Evolutionary conservation across 768 basidiomycete genomes (phyloP), one percentile per base, ranked within the genome.

Genomic region (Solioccasus polychromus): DNA sequence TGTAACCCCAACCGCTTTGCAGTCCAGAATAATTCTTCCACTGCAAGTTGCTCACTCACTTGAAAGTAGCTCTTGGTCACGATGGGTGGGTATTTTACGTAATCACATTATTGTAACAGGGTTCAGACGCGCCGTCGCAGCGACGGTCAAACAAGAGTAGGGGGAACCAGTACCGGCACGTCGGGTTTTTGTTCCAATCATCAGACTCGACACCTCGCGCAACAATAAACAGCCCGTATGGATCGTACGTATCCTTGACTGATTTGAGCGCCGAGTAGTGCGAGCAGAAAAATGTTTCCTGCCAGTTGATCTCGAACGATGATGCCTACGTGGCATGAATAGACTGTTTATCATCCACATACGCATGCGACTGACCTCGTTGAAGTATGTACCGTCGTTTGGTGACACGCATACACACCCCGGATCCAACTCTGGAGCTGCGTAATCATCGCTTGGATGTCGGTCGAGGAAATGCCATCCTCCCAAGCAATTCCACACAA

Each of bases 241-340:
- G 45, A 19, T 54, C 54, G 26, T 56, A 56, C 35, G 17, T 46
- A 24, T 52, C 39, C 56, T 79, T 78, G 58, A 79, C 73, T 0
- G 43, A 42, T 49, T 64, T 67, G n/a, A 78, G 59, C 18, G 49
- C 58, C 4, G 51, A 19, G 43, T 75, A 75, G 47, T 79, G 74
- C 0, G 65, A 54, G 3, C 77, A 76, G 45, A 74, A 80, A 62
- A 74, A 77, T 0, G 70, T 63, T 35, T 66, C 50, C 50, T 71
- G 56, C 39, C 67, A 71, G 43, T 76, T 54, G 4, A 52, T 51
- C 50, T 76, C 72, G 26, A 71, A 70, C 37, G 71, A 50, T 1
- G 69, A 74, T 2, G 70, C 77, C 76, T 77, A 17, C 24, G 15
- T 8, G 26, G 2, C n/a, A 23, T 17, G 8, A 9, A 19, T 14